These are phyloP conservation scores for Cladosporium sp. DNA, from an alignment of 2,329 filamentous ascomycete species.

Conservation along the genomic window DNA sequence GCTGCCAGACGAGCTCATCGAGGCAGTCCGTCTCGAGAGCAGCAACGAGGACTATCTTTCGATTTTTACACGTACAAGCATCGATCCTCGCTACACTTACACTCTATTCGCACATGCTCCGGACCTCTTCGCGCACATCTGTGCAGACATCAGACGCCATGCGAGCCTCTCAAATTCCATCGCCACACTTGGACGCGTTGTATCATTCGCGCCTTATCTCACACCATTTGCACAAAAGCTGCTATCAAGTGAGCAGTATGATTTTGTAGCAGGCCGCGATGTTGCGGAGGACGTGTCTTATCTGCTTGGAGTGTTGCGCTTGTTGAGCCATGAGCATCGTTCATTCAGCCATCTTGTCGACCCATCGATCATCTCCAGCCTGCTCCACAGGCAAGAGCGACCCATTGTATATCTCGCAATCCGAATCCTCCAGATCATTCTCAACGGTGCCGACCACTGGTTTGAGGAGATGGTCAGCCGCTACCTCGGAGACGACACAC, in stretches of 20 bases:
- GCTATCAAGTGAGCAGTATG: constrained; percentile 28
- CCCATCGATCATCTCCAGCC: constrained; percentile 66
- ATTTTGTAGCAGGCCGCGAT: constrained; percentile 18
- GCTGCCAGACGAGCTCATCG: constrained; percentile 70
- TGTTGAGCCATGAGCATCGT: constrained; percentile 73
- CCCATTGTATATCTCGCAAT: constrained; percentile 78
- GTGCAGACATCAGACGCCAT: constrained; percentile 52
- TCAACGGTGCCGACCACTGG: constrained; percentile 78
- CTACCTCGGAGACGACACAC: constrained; percentile 57
- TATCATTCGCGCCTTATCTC: constrained; percentile 81
- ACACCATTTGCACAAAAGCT: constrained; percentile 44
- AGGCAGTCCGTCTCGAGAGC: constrained; percentile 62
- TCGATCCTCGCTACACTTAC: constrained; percentile 71
- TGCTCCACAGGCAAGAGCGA: constrained; percentile 63
- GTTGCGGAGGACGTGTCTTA: constrained; percentile 31
- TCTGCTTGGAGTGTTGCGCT: constrained; percentile 73
- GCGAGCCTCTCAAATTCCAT: constrained; percentile 49
- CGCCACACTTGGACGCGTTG: constrained; percentile 73
- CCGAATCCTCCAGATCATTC: constrained; percentile 75
- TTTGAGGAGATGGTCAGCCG: constrained; percentile 69
- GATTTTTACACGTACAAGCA: constrained; percentile 67
- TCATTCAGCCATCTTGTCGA: constrained; percentile 67
- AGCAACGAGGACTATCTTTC: constrained; percentile 69
- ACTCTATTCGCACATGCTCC: constrained; percentile 74
- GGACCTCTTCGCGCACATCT: constrained; percentile 76